Evolutionary conservation across 495 filamentous ascomycete genomes (phyloP).

Genomic region (Talaromyces thailandensis): DNA sequence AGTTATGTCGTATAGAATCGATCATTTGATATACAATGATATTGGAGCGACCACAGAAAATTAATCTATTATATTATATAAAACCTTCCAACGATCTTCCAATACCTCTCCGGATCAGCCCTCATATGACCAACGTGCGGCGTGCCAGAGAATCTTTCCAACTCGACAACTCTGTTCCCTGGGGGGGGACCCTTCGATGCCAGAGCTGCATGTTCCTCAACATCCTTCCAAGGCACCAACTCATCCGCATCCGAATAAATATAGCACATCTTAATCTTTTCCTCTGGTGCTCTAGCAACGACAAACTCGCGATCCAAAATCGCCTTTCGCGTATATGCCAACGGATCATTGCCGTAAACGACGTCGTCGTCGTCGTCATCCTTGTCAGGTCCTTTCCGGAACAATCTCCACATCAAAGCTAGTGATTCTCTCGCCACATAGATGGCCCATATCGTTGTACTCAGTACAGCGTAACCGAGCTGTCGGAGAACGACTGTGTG

Average conservation of each 20-base stretch:
- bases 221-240: constrained; percentile 26
- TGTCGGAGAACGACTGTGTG: constrained; percentile 23
- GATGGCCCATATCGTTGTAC: constrained; percentile 9
- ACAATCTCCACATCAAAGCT: neutral
- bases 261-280: constrained; percentile 22
- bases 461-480: constrained; percentile 18
- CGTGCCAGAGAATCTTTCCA: constrained; percentile 30
- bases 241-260: constrained; percentile 38
- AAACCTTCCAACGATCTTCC: constrained; percentile 26
- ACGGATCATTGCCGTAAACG: constrained; percentile 14
- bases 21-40: too few relatives aligned
- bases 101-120: constrained; percentile 33
- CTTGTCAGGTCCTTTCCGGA: neutral
- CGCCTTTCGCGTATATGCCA: constrained; percentile 3
- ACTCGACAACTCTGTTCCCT: constrained; percentile 23
- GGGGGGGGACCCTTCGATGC: constrained; percentile 16
- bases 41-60: too few relatives aligned
- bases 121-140: constrained; percentile 39
- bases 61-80: too few relatives aligned
- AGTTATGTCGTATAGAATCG: too few relatives aligned
- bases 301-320: constrained; percentile 1
- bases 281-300: neutral
- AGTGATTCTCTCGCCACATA: constrained; percentile 14
- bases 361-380: constrained; percentile 16
- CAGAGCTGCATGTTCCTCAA: constrained; percentile 32